Evolutionary conservation across 2,329 filamentous ascomycete genomes (phyloP).

Genomic region (Pseudogymnoascus sp.): DNA sequence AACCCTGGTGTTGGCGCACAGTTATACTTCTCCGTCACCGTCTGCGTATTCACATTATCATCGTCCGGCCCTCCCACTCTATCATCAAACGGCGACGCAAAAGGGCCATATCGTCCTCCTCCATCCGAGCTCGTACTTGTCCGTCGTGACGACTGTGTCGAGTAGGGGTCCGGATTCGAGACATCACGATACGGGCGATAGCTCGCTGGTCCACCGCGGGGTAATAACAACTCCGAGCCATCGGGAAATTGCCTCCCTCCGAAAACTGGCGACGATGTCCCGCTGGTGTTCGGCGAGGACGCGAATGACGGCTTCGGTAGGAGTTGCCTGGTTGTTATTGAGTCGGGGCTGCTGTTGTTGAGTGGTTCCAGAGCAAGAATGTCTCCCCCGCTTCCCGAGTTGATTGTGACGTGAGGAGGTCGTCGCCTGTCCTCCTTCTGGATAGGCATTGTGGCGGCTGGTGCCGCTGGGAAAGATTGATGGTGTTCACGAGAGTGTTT

Average conservation of each 20-base stretch:
- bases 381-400: constrained; percentile 48
- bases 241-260: constrained; percentile 15
- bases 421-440: constrained; percentile 9
- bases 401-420: constrained; percentile 55
- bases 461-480: background rate
- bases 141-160: constrained; percentile 46
- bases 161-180: constrained; percentile 25
- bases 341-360: constrained; percentile 28
- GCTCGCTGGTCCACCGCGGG: constrained; percentile 30
- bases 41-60: constrained; percentile 60
- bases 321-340: constrained; percentile 25
- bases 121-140: constrained; percentile 56
- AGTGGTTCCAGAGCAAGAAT: constrained; percentile 16
- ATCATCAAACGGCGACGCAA: constrained; percentile 49
- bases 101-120: constrained; percentile 29
- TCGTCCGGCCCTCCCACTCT: constrained; percentile 52
- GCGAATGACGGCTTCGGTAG: constrained; percentile 18
- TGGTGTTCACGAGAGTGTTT: background rate
- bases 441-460: background rate
- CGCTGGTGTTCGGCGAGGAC: constrained; percentile 12
- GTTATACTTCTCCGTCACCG: constrained; percentile 65
- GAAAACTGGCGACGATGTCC: constrained; percentile 15
- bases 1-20: constrained; percentile 60
- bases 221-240: constrained; percentile 34
- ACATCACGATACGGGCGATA: constrained; percentile 43